Evolutionary conservation across 2,329 filamentous ascomycete species (phyloP), one percentile per base, ranked within the genome.

Genomic region (Arthrobotrys entomopaga): DNA sequence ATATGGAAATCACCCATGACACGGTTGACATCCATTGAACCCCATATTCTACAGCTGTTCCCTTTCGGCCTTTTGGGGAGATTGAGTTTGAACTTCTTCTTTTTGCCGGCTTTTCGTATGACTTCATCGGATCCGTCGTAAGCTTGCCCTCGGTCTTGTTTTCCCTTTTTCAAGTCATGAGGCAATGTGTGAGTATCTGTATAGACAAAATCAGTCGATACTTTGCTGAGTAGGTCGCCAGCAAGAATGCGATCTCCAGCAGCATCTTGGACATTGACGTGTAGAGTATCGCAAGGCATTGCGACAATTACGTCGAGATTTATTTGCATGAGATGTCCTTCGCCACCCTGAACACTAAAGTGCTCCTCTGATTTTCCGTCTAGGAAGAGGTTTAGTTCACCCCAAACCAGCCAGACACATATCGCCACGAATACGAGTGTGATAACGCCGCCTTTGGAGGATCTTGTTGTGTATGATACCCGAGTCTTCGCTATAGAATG

Each of bases 1-100:
- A 99, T 95, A 81, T 99, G 95, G 80, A 99, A 98, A 81, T 99
- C 94, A 2, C 94, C 95, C 82, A 97, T 94, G 50, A 99, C 95
- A 83, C 96, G 96, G 82, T 99, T 99, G 77, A 96, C 87, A 78
- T 96, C 91, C 81, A 99, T 82, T 79, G 88, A 96, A 38, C 95
- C 95, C 81, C 88, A 99, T 76, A 99, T 88, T 54, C 95, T 88
- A 82, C 95, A 99, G 76, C 91, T 90, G 81, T 64, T 80, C 2
- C 83, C 83, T 80, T 85, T 85, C 16, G 83, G 79, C 24, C 85
- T 82, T 60, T 83, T 82, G 65, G 95, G 79, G 72, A 84, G 85
- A 1, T 93, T 93, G 1, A 92, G 95, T 85, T 91, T 93, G 40
- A 87, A 85, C 83, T 88, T 90, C 80, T 89, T 90, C 80, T 86